These are phyloP conservation scores for Skeletonema menzelii DNA, from an alignment of 108 stramenopile genomes.

Conservation along the genomic window DNA sequence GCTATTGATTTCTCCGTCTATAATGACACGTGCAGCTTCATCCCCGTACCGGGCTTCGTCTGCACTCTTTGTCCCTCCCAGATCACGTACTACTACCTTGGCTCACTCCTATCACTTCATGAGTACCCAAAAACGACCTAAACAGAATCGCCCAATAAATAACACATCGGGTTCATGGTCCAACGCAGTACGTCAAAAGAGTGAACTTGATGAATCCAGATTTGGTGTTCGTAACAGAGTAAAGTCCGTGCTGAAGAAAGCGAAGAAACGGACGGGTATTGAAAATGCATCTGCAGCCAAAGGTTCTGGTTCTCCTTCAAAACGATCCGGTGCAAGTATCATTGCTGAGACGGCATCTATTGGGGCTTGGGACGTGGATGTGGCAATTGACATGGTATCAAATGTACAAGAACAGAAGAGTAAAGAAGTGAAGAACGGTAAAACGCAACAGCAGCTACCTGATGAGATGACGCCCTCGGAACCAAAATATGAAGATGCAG, in stretches of 20 bases:
- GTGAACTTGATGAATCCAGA: conserved; percentile 36
- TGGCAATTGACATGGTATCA: conserved; percentile 14
- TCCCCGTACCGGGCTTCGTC: neutral
- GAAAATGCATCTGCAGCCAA: conserved; percentile 41
- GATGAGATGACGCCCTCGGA: conserved; percentile 5
- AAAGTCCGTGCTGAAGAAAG: conserved; percentile 66
- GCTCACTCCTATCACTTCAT: conserved; percentile 6
- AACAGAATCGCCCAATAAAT: neutral
- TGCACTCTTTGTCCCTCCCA: conserved; percentile 5
- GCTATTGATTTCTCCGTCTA: neutral
- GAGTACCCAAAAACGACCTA: conserved; percentile 13
- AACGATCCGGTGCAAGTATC: conserved; percentile 30
- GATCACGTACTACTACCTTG: neutral
- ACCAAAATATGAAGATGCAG: conserved; percentile 13
- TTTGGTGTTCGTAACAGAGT: conserved; percentile 74
- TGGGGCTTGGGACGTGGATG: conserved; percentile 56
- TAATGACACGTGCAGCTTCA: neutral
- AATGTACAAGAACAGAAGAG: neutral
- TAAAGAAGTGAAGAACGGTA: neutral
- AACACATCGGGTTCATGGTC: conserved; percentile 17
- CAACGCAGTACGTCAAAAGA: conserved; percentile 37
- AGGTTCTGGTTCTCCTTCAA: neutral
- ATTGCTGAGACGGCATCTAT: conserved; percentile 66
- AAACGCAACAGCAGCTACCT: neutral
- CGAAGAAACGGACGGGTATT: conserved; percentile 77